Base-by-base conservation (phyloP, 768 basidiomycete species). In the Tulasnella sp. region DNA sequence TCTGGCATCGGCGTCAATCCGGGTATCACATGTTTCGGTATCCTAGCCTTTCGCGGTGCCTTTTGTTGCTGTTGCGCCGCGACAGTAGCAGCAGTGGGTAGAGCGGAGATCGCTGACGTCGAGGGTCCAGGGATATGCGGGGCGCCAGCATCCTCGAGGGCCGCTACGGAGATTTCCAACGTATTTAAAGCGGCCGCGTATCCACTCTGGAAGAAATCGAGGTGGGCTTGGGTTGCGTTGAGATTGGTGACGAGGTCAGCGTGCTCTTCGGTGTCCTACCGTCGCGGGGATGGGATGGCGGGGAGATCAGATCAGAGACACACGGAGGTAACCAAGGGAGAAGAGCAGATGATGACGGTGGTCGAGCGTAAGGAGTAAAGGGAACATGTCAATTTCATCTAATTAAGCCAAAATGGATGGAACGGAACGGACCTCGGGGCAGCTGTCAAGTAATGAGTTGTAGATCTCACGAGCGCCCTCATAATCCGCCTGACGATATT, bases 191-290 rank as follows among this genome's bases (percentile, higher is more conserved):
- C 76, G 62, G 82, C 38, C 81, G 60, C 74, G 73, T 80, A 91
- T 48, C 79, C 82, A 24, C 80, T 77, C 67, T 80, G 80, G 70
- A 89, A 80, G 74, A 95, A 96, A 68, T 91, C 86, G 59, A 90
- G 79, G 68, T 92, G 89, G 61, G 78, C 77, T 68, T 88, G 82
- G 1, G 90, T 78, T 3, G 92, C 90, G 59, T 81, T 76, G 60
- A 94, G 80, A 71, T 96, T 95, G 62, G 83, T 90, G 41, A 85
- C 75, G 68, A 94, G 83, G 68, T 94, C 92, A 3, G 86, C 80
- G 67, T 91, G 81, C 73, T 95, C 92, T 66, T 94, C 87, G 26
- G 88, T 85, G 66, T 83, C 75, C 91, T 92, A 68, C 45, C 56
- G 38, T 32, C 24, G 41, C 17, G 30, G 11, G 4, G 19, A 8